Conservation (phyloP, 768 basidiomycete genomes). For the Tylopilus sp. region DNA sequence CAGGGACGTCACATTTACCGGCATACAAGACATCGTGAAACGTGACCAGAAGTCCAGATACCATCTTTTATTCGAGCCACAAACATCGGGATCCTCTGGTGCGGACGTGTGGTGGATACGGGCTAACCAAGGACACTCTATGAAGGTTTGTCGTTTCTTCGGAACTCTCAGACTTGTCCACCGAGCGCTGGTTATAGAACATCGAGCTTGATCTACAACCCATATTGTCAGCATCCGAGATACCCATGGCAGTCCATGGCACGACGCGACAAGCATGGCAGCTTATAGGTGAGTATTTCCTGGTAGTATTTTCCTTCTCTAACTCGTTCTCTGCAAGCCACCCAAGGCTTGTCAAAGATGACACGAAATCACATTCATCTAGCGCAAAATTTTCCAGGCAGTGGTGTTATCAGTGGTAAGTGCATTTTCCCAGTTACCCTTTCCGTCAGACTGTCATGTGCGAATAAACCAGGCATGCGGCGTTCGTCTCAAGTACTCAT, state of each 20-base stretch:
- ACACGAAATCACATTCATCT: slow-evolving; percentile 89
- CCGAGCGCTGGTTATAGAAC: slow-evolving; percentile 38
- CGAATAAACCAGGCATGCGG: slow-evolving; percentile 68
- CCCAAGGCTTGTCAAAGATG: slow-evolving; percentile 79
- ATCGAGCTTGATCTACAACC: slow-evolving; percentile 66
- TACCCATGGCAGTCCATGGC: slow-evolving; percentile 83
- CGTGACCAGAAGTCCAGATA: slow-evolving; percentile 67
- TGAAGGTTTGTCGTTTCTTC: slow-evolving; percentile 49
- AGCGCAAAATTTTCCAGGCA: slow-evolving; percentile 69
- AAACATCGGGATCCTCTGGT: slow-evolving; percentile 26
- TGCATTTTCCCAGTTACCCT: slow-evolving; percentile 4
- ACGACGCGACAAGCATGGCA: slow-evolving; percentile 70
- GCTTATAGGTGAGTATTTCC: slow-evolving; percentile 50
- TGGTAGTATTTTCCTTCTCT: neutral
- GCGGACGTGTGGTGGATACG: slow-evolving; percentile 75
- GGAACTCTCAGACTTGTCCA: neutral
- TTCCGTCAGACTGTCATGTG: neutral
- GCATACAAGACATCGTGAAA: slow-evolving; percentile 61
- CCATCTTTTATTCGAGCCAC: slow-evolving; percentile 52
- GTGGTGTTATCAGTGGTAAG: slow-evolving; percentile 75
- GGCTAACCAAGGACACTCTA: slow-evolving; percentile 88
- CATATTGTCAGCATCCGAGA: slow-evolving; percentile 53
- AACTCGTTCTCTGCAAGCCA: slow-evolving; percentile 38
- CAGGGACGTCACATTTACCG: slow-evolving; percentile 50
- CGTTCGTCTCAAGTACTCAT: slow-evolving; percentile 74